These are phyloP conservation scores for Fusarium sp. DNA, from an alignment of 2,329 filamentous ascomycete genomes.

Conservation along the genomic window DNA sequence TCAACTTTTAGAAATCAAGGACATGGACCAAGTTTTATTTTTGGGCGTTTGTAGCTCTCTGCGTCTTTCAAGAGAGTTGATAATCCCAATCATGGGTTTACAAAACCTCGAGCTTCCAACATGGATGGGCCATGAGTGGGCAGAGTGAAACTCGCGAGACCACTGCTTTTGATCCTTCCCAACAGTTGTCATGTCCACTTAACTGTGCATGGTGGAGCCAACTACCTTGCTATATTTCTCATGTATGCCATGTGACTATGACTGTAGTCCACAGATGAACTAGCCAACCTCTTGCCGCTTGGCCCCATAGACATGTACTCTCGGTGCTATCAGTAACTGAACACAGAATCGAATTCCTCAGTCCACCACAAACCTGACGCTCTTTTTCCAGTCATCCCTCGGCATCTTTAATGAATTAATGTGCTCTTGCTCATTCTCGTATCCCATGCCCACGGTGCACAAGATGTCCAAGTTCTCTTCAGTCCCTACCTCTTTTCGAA, in stretches of 20 bases:
- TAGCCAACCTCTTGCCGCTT: neutral
- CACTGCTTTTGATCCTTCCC: neutral
- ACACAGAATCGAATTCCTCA: neutral
- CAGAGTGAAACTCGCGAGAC: neutral
- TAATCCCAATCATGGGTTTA: neutral
- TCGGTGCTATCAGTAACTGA: neutral
- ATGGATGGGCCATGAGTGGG: neutral
- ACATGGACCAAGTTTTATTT: neutral
- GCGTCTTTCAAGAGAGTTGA: neutral
- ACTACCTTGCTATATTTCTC: neutral
- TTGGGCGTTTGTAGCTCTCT: neutral
- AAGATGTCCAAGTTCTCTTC: constrained; percentile 11
- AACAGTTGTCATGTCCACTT: neutral
- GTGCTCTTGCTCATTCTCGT: constrained; percentile 17
- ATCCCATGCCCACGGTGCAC: constrained; percentile 16
- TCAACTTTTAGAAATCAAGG: neutral
- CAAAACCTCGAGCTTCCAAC: neutral
- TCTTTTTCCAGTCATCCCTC: constrained; percentile 23
- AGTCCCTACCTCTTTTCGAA: constrained; percentile 10
- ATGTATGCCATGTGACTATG: neutral
- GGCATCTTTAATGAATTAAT: constrained; percentile 24
- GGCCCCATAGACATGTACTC: too few relatives aligned
- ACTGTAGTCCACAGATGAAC: neutral
- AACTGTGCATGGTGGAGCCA: neutral
- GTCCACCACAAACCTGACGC: neutral